Evolutionary conservation across 2,329 filamentous ascomycete genomes (phyloP).

Genomic region (Trichothecium sympodiale): DNA sequence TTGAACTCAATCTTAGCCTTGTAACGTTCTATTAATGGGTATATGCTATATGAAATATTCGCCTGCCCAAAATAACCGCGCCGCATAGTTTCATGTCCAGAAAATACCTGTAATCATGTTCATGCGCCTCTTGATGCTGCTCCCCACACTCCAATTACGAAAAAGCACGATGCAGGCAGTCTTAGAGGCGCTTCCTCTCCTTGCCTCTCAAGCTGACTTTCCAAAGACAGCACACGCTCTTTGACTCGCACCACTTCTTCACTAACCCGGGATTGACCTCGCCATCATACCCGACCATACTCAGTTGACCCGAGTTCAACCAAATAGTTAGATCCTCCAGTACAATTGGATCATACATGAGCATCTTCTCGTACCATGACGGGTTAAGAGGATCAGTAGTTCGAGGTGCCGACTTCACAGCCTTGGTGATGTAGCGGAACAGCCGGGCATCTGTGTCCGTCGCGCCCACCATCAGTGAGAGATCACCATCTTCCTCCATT

Average conservation of each 20-base stretch:
- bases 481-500: constrained; percentile 32
- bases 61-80: too few species aligned
- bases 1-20: too few species aligned
- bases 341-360: constrained; percentile 85
- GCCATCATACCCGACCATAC: constrained; percentile 50
- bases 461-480: constrained; percentile 26
- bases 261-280: constrained; percentile 56
- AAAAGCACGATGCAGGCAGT: too few species aligned
- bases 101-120: too few species aligned
- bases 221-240: constrained; percentile 77
- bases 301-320: constrained; percentile 64
- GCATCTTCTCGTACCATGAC: constrained; percentile 85
- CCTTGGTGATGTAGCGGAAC: constrained; percentile 43
- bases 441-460: constrained; percentile 31
- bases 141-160: too few species aligned
- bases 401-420: constrained; percentile 38
- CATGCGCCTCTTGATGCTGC: too few species aligned
- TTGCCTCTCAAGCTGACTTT: constrained; percentile 42
- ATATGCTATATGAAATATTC: too few species aligned
- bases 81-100: too few species aligned
- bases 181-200: constrained; percentile 38
- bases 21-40: too few species aligned
- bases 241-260: constrained; percentile 82
- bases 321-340: constrained; percentile 76
- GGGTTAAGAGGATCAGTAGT: constrained; percentile 38